Base-by-base conservation (phyloP, 2,329 filamentous ascomycete genomes). In the Ophiosphaerella narmari region DNA sequence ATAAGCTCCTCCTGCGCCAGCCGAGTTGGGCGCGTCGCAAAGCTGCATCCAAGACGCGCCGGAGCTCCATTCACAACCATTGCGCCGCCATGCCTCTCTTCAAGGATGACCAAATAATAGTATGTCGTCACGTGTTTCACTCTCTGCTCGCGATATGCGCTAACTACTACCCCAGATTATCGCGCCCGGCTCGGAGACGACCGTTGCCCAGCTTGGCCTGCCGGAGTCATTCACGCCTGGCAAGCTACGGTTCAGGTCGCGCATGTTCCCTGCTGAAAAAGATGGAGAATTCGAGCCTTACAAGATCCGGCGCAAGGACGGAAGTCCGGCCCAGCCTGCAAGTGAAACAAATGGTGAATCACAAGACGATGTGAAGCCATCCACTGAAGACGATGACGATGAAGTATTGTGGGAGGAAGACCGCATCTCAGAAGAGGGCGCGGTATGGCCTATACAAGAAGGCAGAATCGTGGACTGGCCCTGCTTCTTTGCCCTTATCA, bases 171-270 rank as follows among this genome's bases (percentile, higher is more conserved):
- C 21, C 32, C 54, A 80, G 78, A 78, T 92, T 71, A 86, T 92
- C 75, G 88, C 87, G 74, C 88, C 89, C 31, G 92, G 92, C 69
- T 96, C 91, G 72, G 87, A 89, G 75, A 93, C 87, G 59, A 96
- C 91, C 51, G 85, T 96, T 77, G 92, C 91, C 60, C 91, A 96
- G 81, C 83, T 96, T 35, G 92, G 92, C 43, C 88, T 94, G 63
- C 87, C 86, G 63, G 92, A 97, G 78, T 86, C 85, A n/a, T 87
- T 97, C 73, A 96, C 92, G 32, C 92, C 91, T 37, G 91, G 94
- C n/a, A 83, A 86, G 55, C 84, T 90, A 72, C 89, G 91, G 61
- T 84, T 97, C 60, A 86, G 89, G 29, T 97, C 93, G 74, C 88
- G 94, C 78, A 96, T 99, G 91, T 99, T 97, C 65, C 81, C 82